These are phyloP conservation scores for Citrus glauca DNA, from an alignment of 345 rosid species.

Conservation along the genomic window DNA sequence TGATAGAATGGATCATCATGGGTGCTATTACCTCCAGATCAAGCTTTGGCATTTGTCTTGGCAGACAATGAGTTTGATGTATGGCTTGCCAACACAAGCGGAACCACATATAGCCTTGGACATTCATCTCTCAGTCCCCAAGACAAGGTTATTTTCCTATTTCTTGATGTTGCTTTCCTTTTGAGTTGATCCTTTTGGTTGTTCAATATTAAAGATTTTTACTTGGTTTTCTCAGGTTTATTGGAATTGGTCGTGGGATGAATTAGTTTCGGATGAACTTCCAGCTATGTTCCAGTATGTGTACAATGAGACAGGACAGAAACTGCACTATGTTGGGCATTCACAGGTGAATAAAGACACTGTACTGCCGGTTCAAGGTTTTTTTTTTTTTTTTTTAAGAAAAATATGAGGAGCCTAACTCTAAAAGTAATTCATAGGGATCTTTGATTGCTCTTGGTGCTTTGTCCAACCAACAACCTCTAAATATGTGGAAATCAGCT, in stretches of 20 bases:
- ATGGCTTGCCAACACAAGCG: slow-evolving; percentile 48
- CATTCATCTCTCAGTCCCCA: slow-evolving; percentile 29
- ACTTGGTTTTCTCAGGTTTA: slow-evolving; percentile 25
- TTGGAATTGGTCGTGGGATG: slow-evolving; percentile 69
- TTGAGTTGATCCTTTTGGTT: background rate
- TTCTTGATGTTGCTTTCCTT: background rate
- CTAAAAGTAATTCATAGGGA: slow-evolving; percentile 26
- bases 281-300: slow-evolving; percentile 47
- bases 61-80: slow-evolving; percentile 52
- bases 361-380: background rate
- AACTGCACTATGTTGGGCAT: slow-evolving; percentile 49
- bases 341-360: slow-evolving; percentile 32
- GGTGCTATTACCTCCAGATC: slow-evolving; percentile 36
- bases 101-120: slow-evolving; percentile 39
- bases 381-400: background rate
- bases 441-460: slow-evolving; percentile 53
- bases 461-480: slow-evolving; percentile 32
- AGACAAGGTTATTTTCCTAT: slow-evolving; percentile 15
- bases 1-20: slow-evolving; percentile 44
- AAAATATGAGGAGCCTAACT: background rate
- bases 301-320: slow-evolving; percentile 33
- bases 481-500: slow-evolving; percentile 49
- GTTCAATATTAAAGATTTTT: background rate
- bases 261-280: slow-evolving; percentile 44
- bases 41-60: slow-evolving; percentile 39